Evolutionary conservation across 2,329 filamentous ascomycete species (phyloP), one percentile per base, ranked within the genome.

Genomic region (Chrysosporium queenslandicum): DNA sequence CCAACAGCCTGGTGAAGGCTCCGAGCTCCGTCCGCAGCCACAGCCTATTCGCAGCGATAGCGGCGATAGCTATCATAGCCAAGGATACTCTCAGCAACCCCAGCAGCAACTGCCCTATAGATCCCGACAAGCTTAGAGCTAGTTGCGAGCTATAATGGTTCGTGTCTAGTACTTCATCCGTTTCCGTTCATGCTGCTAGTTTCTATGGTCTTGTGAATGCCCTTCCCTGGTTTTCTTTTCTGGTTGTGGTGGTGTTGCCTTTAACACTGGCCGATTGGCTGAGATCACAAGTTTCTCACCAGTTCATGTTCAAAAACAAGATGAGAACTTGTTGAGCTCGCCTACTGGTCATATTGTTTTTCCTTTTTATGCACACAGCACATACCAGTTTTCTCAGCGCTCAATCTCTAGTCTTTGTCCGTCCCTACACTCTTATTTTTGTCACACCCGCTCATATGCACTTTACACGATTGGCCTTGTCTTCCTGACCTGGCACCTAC

Each of bases 21-120:
- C 41, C 18, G 52, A 52, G 32, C 25, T 42, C 4, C 50, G 47
- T 18, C 52, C 50, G 5, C 55, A 53, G 20, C 45, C 46, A n/a
- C 53, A 52, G 27, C 56, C 56, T 29, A 53, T 55, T 42, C 51
- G 56, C 14, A 57, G 34, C 30, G 45, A 53, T 27, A 61, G 63
- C 32, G 63, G 64, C 39, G 65, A 69, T 48, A 56, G 57, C 4
- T 64, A 69, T 55, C 62, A 54, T 61, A 27, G 55, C 56, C 48
- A 66, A 62, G 55, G 56, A 58, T 34, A 60, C 58, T 29, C 53
- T 3, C 57, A 62, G 37, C 60, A 57, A 14, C 60, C 58, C 16
- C 56, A 62, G 16, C 64, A 67, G 48, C 64, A 63, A 29, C 45
- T 69, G 32, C 61, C 67, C 29, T 69, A 70, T 54, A 61, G 69